Conservation (phyloP, 1,284 basidiomycete genomes). For the Agroathelia rolfsii region DNA sequence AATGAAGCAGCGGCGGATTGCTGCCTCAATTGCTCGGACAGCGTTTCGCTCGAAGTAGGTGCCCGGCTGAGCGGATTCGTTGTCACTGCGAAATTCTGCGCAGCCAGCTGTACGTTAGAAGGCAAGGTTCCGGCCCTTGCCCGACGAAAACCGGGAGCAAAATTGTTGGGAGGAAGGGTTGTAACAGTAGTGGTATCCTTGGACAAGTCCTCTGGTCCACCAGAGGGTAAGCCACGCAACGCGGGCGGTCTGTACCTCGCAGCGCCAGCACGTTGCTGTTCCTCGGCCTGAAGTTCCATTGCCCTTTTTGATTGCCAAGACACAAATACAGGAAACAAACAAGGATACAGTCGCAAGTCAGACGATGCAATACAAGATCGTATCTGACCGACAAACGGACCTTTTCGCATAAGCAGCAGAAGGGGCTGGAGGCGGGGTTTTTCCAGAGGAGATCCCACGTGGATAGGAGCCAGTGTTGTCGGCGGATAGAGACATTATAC, state of each 20-base stretch:
- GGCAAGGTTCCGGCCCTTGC: conserved; percentile 83
- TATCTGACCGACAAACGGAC: conserved; percentile 28
- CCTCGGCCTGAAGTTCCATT: conserved; percentile 71
- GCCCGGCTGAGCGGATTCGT: conserved; percentile 45
- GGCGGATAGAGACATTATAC: conserved; percentile 82
- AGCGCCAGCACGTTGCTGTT: conserved; percentile 39
- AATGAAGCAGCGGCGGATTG: conserved; percentile 31
- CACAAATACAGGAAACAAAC: conserved; percentile 11
- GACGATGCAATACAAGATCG: conserved; percentile 8
- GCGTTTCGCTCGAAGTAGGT: conserved; percentile 52
- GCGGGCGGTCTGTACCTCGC: conserved; percentile 71
- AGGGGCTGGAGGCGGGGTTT: conserved; percentile 81
- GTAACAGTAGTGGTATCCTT: conserved; percentile 45
- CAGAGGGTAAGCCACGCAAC: conserved; percentile 59
- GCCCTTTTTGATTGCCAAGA: conserved; percentile 38
- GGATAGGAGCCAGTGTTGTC: conserved; percentile 70
- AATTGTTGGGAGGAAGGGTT: conserved; percentile 56
- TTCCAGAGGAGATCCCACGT: conserved; percentile 71
- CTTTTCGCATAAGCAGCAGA: conserved; percentile 84
- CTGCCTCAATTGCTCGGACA: conserved; percentile 48
- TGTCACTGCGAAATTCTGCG: conserved; percentile 69
- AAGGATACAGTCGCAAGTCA: conserved; percentile 11
- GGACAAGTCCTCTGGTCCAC: too few species aligned
- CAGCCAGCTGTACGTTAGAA: conserved; percentile 79
- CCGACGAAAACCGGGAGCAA: conserved; percentile 72